Percentiles rank a stretch among this genome's conserved stretches.
phyloP scores from a whole-genome alignment of 2,329 filamentous ascomycete genomes.

The Fonsecaea nubica region DNA sequence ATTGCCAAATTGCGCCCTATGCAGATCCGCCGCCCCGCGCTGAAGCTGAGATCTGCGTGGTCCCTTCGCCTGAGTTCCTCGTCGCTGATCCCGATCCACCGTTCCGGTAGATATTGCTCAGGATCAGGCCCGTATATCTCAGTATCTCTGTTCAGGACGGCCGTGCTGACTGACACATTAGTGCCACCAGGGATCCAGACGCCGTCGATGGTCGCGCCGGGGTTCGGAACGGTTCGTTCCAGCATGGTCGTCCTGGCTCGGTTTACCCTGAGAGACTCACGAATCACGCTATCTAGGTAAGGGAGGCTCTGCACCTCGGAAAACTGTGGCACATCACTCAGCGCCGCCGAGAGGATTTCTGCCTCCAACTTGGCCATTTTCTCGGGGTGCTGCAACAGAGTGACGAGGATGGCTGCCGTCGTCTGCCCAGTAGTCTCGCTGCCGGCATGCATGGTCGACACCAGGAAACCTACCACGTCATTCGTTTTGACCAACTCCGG shows the following conservation, averaged over 20 bases:
- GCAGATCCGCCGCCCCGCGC: slow-evolving; percentile 24
- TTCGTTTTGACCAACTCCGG: slow-evolving; percentile 17
- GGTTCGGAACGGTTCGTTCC: slow-evolving; percentile 38
- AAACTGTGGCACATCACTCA: slow-evolving; percentile 16
- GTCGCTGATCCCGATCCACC: slow-evolving; percentile 51
- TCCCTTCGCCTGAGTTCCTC: slow-evolving; percentile 44
- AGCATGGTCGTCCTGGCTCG: slow-evolving; percentile 28
- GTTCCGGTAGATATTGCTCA: slow-evolving; percentile 51
- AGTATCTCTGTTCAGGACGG: slow-evolving; percentile 51
- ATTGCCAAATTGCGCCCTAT: slow-evolving; percentile 30
- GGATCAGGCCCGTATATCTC: slow-evolving; percentile 49
- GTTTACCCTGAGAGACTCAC: slow-evolving; percentile 26
- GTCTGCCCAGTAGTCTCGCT: slow-evolving; percentile 28
- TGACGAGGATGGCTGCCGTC: slow-evolving; percentile 38
- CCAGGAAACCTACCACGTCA: slow-evolving; percentile 25
- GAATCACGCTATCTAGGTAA: slow-evolving; percentile 30
- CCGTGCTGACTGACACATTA: slow-evolving; percentile 40
- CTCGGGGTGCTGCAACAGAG: slow-evolving; percentile 55
- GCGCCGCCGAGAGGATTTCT: slow-evolving; percentile 25
- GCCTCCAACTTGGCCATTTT: slow-evolving; percentile 21
- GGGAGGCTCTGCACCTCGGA: slow-evolving; percentile 67
- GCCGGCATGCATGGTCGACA: slow-evolving; percentile 34
- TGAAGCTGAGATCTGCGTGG: slow-evolving; percentile 24
- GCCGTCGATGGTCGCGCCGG: slow-evolving; percentile 30
- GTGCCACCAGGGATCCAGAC: slow-evolving; percentile 28